Evolutionary conservation across 139 green algal genomes (phyloP).

Genomic region (Choricystis sp.): DNA sequence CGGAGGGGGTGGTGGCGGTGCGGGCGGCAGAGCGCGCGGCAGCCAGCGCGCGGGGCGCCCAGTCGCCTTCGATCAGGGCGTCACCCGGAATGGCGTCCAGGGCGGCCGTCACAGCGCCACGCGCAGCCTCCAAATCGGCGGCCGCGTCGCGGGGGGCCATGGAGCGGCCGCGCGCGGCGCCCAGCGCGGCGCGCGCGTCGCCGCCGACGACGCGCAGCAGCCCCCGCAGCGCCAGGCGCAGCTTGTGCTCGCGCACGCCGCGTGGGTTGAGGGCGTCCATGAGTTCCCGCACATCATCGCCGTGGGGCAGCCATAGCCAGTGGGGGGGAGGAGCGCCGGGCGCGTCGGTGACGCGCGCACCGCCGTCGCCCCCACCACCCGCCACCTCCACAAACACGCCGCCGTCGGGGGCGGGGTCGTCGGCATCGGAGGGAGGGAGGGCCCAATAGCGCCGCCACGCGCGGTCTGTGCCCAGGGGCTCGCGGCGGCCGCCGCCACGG

Average conservation of each 20-base stretch:
- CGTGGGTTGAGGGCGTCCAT: background rate
- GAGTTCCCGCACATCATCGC: background rate
- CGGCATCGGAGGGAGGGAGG: background rate
- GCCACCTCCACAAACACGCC: background rate
- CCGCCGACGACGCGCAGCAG: background rate
- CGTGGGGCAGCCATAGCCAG: background rate
- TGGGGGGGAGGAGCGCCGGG: too few relatives aligned
- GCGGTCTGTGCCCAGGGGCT: background rate
- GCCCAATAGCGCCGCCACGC: background rate
- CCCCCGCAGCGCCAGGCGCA: background rate
- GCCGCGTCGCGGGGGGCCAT: too few relatives aligned
- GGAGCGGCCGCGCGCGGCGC: too few relatives aligned
- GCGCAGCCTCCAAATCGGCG: background rate
- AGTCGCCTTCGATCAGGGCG: background rate
- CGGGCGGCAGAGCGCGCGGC: too few relatives aligned
- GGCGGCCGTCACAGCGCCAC: background rate
- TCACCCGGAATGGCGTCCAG: background rate
- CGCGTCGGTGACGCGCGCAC: background rate
- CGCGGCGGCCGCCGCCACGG: too few relatives aligned
- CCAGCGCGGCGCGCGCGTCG: background rate
- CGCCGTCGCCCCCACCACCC: too few relatives aligned
- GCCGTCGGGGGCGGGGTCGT: background rate
- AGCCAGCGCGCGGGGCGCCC: background rate
- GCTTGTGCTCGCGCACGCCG: background rate
- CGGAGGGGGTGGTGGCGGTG: background rate